Percentiles rank a stretch among this genome's conserved stretches.
These are phyloP conservation scores for Carex arenaria DNA, from an alignment of 202 grass and related monocot genomes.

Conservation along the genomic window DNA sequence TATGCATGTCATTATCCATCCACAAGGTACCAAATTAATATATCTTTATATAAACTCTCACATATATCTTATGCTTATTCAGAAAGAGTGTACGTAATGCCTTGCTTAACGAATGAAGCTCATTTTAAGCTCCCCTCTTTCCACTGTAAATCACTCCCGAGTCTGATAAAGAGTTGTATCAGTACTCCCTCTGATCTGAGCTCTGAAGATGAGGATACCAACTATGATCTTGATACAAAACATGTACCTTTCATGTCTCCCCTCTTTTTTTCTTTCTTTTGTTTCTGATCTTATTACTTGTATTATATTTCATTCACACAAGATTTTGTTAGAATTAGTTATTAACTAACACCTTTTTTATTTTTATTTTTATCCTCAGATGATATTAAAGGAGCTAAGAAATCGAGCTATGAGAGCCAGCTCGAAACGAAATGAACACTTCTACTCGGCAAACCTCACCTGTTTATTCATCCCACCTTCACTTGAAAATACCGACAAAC, in stretches of 20 bases:
- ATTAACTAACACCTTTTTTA: not conserved
- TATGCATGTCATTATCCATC: slow-evolving; percentile 65
- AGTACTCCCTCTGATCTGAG: slow-evolving; percentile 41
- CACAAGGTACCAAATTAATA: slow-evolving; percentile 13
- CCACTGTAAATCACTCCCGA: slow-evolving; percentile 51
- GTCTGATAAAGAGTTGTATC: slow-evolving; percentile 59
- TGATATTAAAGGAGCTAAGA: slow-evolving; percentile 74
- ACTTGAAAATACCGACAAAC: slow-evolving; percentile 3
- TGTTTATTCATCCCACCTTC: slow-evolving; percentile 49
- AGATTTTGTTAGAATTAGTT: not conserved
- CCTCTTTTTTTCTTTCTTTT: not conserved
- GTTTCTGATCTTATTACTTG: not conserved
- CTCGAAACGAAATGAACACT: slow-evolving; percentile 28
- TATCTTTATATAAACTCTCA: slow-evolving; percentile 37
- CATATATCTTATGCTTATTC: not conserved
- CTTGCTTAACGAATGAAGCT: slow-evolving; percentile 51
- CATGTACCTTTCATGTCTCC: slow-evolving; percentile 19
- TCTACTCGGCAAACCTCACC: slow-evolving; percentile 29
- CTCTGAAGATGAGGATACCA: slow-evolving; percentile 54
- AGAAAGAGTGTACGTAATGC: slow-evolving; percentile 37
- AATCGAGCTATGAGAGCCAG: slow-evolving; percentile 49
- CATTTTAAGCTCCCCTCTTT: slow-evolving; percentile 34
- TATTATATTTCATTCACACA: not conserved
- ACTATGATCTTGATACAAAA: slow-evolving; percentile 51
- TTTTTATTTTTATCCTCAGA: slow-evolving; percentile 28